These are phyloP conservation scores for Amylocarpus encephaloides DNA, from an alignment of 2,329 filamentous ascomycete species.

Conservation along the genomic window DNA sequence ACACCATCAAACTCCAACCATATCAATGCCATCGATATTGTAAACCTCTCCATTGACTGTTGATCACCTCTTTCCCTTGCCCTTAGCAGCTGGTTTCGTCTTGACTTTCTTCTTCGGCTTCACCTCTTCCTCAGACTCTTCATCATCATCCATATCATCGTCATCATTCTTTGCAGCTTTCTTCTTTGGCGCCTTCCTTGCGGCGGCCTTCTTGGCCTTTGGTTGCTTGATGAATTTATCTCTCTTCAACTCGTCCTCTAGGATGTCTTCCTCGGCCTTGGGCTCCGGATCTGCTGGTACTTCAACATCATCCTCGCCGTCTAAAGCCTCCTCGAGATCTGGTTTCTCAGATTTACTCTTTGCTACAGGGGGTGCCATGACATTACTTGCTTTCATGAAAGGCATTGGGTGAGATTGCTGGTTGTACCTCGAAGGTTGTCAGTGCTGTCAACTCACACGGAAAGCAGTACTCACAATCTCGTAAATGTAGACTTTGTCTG, in stretches of 20 bases:
- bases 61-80: slow-evolving; percentile 24
- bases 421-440: slow-evolving; percentile 62
- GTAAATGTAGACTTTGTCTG: slow-evolving; percentile 89
- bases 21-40: too few species aligned
- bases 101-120: slow-evolving; percentile 27
- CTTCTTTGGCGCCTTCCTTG: slow-evolving; percentile 45
- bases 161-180: slow-evolving; percentile 21
- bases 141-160: slow-evolving; percentile 18
- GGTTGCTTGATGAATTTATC: slow-evolving; percentile 95
- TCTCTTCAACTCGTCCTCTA: slow-evolving; percentile 78
- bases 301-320: slow-evolving; percentile 75
- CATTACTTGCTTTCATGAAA: slow-evolving; percentile 87
- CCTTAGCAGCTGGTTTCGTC: slow-evolving; percentile 20
- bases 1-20: too few species aligned
- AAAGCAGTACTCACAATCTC: slow-evolving; percentile 58
- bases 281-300: slow-evolving; percentile 47
- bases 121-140: slow-evolving; percentile 18
- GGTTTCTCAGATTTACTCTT: slow-evolving; percentile 55
- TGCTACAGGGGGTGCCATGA: slow-evolving; percentile 57
- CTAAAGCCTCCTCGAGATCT: slow-evolving; percentile 92
- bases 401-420: slow-evolving; percentile 78
- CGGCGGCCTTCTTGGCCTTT: slow-evolving; percentile 59
- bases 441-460: neutral
- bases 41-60: too few species aligned
- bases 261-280: slow-evolving; percentile 61